Base-by-base conservation (phyloP, 257 asterid species). In the Penstemon newberryi region DNA sequence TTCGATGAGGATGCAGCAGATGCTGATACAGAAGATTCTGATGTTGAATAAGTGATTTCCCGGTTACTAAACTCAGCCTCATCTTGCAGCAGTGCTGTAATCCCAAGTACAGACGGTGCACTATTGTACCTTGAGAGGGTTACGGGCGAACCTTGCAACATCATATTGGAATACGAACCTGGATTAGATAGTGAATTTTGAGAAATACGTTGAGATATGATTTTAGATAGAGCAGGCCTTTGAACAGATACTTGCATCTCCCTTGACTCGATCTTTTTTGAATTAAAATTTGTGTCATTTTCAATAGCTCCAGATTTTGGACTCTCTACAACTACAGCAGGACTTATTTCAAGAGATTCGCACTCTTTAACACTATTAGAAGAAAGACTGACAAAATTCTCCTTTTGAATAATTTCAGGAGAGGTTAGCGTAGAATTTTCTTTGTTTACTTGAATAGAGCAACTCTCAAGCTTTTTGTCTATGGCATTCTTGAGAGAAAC, bases 71-170 rank as follows among this genome's bases (percentile, higher is more conserved):
- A 61, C 9, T 65, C 79, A 65, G 81, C 70, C 73, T 82, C 81
- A 46, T 85, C 92, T 70, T 82, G 84, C 64, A 89, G 81, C 60
- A 89, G 80, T 53, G 92, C 88, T 5, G 92, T 82, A 51, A 89
- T 89, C 60, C 96, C 96, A 52, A 85, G 81, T 37, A 49, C 69
- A 3, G 96, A 79, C n/a, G 82, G 74, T 45, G 83, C 79, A 70
- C 72, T 67, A 15, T 73, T 76, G 79, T 67, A 89, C 67, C 87
- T 84, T 9, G 85, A 74, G 66, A 81, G 66, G 51, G 87, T 60
- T 58, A 66, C 45, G 39, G 79, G 70, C 0, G 87, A 75, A 69
- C 69, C 79, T 60, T 73, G 85, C 18, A 66, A 62, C 13, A 85
- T 74, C 37, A 33, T 61, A 33, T 15, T 15, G 18, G 18, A 15